Percentiles rank a stretch among this genome's conserved stretches.
Evolutionary conservation across 495 filamentous ascomycete species (phyloP).

Genomic region (Penicillium verhagenii): DNA sequence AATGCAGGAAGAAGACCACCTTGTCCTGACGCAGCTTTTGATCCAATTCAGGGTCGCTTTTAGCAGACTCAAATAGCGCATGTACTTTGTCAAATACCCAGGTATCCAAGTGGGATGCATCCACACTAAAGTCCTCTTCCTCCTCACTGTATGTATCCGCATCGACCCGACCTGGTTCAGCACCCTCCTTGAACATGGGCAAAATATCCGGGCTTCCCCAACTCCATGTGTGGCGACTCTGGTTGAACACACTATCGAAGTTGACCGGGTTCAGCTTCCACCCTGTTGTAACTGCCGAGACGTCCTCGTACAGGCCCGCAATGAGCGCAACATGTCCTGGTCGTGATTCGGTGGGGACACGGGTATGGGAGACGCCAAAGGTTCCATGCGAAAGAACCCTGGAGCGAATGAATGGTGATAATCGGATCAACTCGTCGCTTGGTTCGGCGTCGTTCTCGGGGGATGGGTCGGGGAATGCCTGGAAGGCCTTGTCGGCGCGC

Average conservation of each 20-base stretch:
- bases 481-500: conserved; percentile 97
- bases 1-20: conserved; percentile 92
- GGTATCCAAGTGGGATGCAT: conserved; percentile 76
- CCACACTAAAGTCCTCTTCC: conserved; percentile 83
- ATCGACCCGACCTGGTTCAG: conserved; percentile 82
- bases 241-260: conserved; percentile 98
- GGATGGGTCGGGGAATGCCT: conserved; percentile 88
- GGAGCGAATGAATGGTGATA: conserved; percentile 93
- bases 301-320: conserved; percentile 96
- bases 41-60: conserved; percentile 72
- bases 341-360: conserved; percentile 94
- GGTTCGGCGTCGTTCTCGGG: conserved; percentile 56
- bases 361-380: conserved; percentile 97
- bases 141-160: conserved; percentile 80
- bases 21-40: conserved; percentile 76
- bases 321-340: conserved; percentile 98
- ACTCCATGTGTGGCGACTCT: conserved; percentile 94
- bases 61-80: conserved; percentile 76
- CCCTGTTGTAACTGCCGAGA: conserved; percentile 93
- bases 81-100: conserved; percentile 98
- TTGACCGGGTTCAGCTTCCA: conserved; percentile 99
- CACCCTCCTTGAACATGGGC: conserved; percentile 94
- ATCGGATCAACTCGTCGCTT: conserved; percentile 60
- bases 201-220: conserved; percentile 99
- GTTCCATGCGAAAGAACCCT: conserved; percentile 87